phyloP scores from a whole-genome alignment of 73 alveolate genomes.

The Stentor coeruleus region DNA sequence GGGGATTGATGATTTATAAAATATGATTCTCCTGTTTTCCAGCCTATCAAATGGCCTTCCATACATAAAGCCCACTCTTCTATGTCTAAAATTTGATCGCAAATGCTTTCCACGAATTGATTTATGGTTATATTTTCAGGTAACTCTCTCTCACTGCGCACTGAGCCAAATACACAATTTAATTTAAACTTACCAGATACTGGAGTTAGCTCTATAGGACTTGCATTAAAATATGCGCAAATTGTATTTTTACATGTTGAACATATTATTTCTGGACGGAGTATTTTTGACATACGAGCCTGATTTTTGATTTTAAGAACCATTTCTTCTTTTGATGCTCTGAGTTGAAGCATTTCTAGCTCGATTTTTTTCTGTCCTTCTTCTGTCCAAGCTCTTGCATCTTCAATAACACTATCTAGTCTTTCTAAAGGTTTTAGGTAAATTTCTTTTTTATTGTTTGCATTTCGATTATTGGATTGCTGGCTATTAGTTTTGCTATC shows the following conservation, averaged over 20 bases:
- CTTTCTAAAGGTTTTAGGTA: neutral
- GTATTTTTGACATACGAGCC: neutral
- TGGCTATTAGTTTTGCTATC: too few species aligned
- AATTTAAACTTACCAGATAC: neutral
- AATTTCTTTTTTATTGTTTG: slow-evolving; percentile 8
- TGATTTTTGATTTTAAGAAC: slow-evolving; percentile 1
- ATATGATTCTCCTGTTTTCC: neutral
- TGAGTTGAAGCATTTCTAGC: neutral
- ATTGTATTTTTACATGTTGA: neutral
- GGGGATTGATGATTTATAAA: neutral
- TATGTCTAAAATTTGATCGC: neutral
- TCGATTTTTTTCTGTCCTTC: slow-evolving; percentile 17
- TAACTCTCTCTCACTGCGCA: neutral
- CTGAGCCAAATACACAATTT: neutral
- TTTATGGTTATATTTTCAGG: neutral
- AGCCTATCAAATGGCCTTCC: slow-evolving; percentile 15
- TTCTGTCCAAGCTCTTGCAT: slow-evolving; percentile 14
- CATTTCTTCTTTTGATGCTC: slow-evolving; percentile 9
- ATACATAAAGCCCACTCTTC: slow-evolving; percentile 18
- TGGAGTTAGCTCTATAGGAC: neutral
- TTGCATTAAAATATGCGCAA: slow-evolving; percentile 21
- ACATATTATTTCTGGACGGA: neutral
- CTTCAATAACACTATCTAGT: neutral
- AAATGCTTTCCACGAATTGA: neutral
- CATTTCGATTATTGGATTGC: too few species aligned